These are phyloP conservation scores for Xylariales sp. DNA, from an alignment of 2,329 filamentous ascomycete genomes.

Conservation along the genomic window DNA sequence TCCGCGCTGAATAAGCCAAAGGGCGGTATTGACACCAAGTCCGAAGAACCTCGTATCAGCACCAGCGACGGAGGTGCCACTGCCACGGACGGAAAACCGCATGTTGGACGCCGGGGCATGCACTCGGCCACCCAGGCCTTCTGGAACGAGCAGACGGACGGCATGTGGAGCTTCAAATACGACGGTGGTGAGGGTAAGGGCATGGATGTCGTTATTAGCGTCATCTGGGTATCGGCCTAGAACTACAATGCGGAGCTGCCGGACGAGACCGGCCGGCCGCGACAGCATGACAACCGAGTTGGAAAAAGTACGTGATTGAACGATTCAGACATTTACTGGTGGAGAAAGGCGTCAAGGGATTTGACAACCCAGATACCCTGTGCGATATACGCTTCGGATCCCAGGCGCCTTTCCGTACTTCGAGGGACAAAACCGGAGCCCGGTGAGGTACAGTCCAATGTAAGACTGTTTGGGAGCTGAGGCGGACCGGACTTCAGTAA, in stretches of 20 bases:
- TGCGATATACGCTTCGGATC: too few relatives aligned
- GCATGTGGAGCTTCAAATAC: constrained; percentile 87
- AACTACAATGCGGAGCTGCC: constrained; percentile 6
- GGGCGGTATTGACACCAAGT: constrained; percentile 40
- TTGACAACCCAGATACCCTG: too few relatives aligned
- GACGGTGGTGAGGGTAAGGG: constrained; percentile 63
- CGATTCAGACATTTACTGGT: too few relatives aligned
- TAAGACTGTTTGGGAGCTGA: too few relatives aligned
- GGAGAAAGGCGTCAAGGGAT: too few relatives aligned
- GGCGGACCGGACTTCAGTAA: too few relatives aligned
- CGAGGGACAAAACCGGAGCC: too few relatives aligned
- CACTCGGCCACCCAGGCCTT: constrained; percentile 80
- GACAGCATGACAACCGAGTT: neutral
- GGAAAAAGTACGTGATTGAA: too few relatives aligned
- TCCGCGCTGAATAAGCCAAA: constrained; percentile 58
- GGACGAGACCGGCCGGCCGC: neutral
- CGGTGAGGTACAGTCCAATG: too few relatives aligned
- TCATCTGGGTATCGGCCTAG: constrained; percentile 74
- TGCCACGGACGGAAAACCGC: constrained; percentile 61
- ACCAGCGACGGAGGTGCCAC: constrained; percentile 50
- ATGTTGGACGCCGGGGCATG: constrained; percentile 83
- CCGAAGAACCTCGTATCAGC: constrained; percentile 49
- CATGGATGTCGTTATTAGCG: constrained; percentile 65
- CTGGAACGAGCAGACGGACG: constrained; percentile 88
- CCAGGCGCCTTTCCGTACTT: too few relatives aligned